Evolutionary conservation across 306 rosid genomes (phyloP).

Genomic region (Gynostemma pentaphyllum): DNA sequence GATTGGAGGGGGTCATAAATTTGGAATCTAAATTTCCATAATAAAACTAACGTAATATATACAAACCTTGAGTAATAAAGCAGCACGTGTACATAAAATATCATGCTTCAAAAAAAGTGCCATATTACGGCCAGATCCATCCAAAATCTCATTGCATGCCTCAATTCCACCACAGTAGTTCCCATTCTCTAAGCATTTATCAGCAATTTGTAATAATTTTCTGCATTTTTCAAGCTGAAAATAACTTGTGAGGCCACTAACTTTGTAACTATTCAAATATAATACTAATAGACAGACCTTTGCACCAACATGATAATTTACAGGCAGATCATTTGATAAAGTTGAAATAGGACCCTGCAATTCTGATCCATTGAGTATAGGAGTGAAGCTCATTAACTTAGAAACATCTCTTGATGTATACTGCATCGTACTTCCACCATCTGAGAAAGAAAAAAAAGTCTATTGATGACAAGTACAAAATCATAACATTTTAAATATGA

Average conservation of each 20-base stretch:
- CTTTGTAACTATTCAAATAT: background rate
- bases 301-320: slow-evolving; percentile 26
- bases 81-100: slow-evolving; percentile 69
- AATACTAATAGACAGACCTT: slow-evolving; percentile 26
- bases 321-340: slow-evolving; percentile 30
- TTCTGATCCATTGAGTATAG: slow-evolving; percentile 40
- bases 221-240: slow-evolving; percentile 74
- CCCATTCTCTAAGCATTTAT: slow-evolving; percentile 42
- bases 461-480: slow-evolving; percentile 1
- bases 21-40: slow-evolving; percentile 1
- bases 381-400: slow-evolving; percentile 49
- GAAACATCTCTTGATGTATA: slow-evolving; percentile 69
- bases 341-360: slow-evolving; percentile 36
- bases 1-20: background rate
- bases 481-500: background rate
- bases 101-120: slow-evolving; percentile 42
- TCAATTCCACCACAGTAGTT: slow-evolving; percentile 60
- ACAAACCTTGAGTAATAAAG: slow-evolving; percentile 69
- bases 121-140: slow-evolving; percentile 40
- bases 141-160: slow-evolving; percentile 84
- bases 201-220: slow-evolving; percentile 52
- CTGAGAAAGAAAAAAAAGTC: slow-evolving; percentile 27
- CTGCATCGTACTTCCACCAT: slow-evolving; percentile 51
- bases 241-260: slow-evolving; percentile 17
- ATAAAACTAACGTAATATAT: slow-evolving; percentile 8